A percentile compares a stretch with the other conserved stretches of the same genome.
phyloP scores from a whole-genome alignment of 495 filamentous ascomycete species.

The Tuber calosporum region DNA sequence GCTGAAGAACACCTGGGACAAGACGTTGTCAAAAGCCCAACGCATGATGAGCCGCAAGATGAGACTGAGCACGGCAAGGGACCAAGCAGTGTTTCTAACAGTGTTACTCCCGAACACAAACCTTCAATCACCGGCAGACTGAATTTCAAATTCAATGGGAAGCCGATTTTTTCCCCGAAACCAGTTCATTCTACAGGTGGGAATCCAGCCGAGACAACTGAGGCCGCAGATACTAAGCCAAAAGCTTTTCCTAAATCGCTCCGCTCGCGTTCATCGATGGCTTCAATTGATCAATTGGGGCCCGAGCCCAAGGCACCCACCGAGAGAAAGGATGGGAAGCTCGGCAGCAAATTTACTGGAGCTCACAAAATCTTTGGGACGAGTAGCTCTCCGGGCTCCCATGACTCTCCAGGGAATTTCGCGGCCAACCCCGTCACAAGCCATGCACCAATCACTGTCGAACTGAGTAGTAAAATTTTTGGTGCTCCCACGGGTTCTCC shows the following conservation, averaged over 20 bases:
- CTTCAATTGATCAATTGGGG: neutral
- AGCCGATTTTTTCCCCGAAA: neutral
- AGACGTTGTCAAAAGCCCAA: fast-evolving
- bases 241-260: neutral
- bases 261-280: neutral
- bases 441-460: neutral
- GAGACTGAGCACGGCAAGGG: neutral
- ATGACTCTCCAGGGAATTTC: neutral
- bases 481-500: too few relatives aligned
- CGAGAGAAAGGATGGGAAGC: neutral
- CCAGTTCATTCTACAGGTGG: neutral
- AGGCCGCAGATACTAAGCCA: neutral
- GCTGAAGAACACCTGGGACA: fast-evolving
- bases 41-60: neutral
- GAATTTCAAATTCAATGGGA: neutral
- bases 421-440: neutral
- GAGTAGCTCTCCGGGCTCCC: neutral
- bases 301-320: neutral
- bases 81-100: neutral
- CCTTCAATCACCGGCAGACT: neutral
- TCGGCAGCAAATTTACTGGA: neutral
- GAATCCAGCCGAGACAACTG: too few relatives aligned
- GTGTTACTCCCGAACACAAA: neutral
- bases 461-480: neutral
- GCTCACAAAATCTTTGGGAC: neutral